Evolutionary conservation across 768 basidiomycete species (phyloP), one percentile per base, ranked within the genome.

Genomic region (Neoboletus subvelutipes): DNA sequence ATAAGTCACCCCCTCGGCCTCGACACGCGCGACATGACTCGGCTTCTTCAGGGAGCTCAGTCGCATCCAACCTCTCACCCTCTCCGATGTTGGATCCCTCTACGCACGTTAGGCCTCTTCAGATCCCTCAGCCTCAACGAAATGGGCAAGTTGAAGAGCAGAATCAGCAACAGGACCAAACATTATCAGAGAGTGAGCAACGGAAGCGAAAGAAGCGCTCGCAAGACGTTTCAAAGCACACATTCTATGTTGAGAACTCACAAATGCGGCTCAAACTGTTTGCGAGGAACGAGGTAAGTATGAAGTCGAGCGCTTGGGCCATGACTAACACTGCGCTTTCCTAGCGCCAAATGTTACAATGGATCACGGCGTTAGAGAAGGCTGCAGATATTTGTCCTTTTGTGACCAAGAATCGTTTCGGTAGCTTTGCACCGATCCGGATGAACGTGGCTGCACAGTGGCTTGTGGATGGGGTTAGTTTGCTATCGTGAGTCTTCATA

Each of bases 321-420:
- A 42, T 12, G 26, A 50, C 49, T 66, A 46, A 69, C 37, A 2
- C 41, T 29, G 5, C 41, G 12, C 26, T 37, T 18, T 15, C 43
- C 4, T 60, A 92, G 90, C 83, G 96, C 20, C 94, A 97, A 79
- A 97, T 98, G 93, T 77, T 92, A 54, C 96, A 99, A 70, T 98
- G 94, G 84, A 94, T 98, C 48, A 90, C 94, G 8, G 90, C 91
- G 0, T 75, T 99, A 56, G 90, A 98, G 68, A 85, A 85, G 57
- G 86, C 87, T 28, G 86, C 91, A 1, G 79, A 81, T 18, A 79
- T 82, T 28, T 91, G 87, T n/a, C 83, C 86, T 55, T 98, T 90
- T 76, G 83, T 83, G 6, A 81, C 86, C 17, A 78, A 77, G 36
- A 94, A 98, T 70, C 78, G 95, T n/a, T 98, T 97, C 69, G 90